Evolutionary conservation across 106 monocot genomes (phyloP).

Genomic region (Hemerocallis citrina): DNA sequence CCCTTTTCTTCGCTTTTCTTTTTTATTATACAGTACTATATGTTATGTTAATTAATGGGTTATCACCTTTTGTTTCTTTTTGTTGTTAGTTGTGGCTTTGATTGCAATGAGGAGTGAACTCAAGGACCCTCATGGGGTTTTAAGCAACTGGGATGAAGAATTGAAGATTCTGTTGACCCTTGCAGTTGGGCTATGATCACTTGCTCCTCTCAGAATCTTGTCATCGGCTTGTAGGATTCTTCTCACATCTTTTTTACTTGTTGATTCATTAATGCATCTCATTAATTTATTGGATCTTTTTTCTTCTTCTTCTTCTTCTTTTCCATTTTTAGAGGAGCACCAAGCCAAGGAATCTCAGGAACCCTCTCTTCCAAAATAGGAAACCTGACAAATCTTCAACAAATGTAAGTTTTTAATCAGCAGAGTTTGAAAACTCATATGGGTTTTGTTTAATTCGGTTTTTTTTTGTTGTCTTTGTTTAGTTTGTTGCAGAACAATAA

Average conservation of each 20-base stretch:
- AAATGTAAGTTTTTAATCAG: slow-evolving; percentile 51
- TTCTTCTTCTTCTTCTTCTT: background rate
- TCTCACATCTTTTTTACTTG: background rate
- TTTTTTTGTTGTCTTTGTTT: background rate
- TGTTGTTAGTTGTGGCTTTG: slow-evolving; percentile 53
- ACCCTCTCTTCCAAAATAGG: slow-evolving; percentile 58
- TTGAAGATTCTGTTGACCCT: slow-evolving; percentile 85
- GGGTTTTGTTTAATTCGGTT: too few relatives aligned
- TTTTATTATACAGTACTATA: background rate
- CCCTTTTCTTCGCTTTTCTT: too few relatives aligned
- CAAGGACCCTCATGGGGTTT: slow-evolving; percentile 71
- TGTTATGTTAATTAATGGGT: background rate
- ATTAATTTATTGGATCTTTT: background rate
- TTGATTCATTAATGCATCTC: too few relatives aligned
- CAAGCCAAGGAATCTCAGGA: slow-evolving; percentile 82
- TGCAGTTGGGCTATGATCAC: slow-evolving; percentile 99
- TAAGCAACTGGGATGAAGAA: slow-evolving; percentile 96
- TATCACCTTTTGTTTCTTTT: slow-evolving; percentile 2
- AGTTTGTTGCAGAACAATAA: slow-evolving; percentile 94
- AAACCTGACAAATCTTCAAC: slow-evolving; percentile 89
- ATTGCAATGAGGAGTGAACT: slow-evolving; percentile 49
- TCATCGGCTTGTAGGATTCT: slow-evolving; percentile 56
- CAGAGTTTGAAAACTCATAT: background rate
- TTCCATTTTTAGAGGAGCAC: slow-evolving; percentile 57
- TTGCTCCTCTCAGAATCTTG: slow-evolving; percentile 78